These are phyloP conservation scores for Calcarisporium arbuscula DNA, from an alignment of 2,329 filamentous ascomycete genomes.

Conservation along the genomic window DNA sequence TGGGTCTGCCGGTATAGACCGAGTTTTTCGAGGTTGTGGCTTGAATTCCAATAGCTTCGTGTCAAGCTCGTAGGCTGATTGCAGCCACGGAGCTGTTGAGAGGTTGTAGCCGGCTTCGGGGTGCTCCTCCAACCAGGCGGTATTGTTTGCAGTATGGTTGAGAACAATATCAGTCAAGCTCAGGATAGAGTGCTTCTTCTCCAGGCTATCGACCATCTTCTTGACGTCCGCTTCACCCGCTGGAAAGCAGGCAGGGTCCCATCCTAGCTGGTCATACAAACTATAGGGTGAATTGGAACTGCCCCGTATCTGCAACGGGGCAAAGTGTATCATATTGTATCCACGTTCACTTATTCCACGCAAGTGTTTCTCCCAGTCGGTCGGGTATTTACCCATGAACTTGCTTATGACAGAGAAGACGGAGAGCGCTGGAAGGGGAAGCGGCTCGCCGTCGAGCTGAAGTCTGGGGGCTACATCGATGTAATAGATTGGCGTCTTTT, in stretches of 20 bases:
- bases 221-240: constrained; percentile 77
- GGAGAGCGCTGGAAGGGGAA: constrained; percentile 82
- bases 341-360: constrained; percentile 81
- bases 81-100: constrained; percentile 74
- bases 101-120: constrained; percentile 95
- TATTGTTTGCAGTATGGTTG: constrained; percentile 97
- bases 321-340: constrained; percentile 99
- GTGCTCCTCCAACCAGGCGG: constrained; percentile 86
- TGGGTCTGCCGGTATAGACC: constrained; percentile 72
- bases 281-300: constrained; percentile 96
- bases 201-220: constrained; percentile 71
- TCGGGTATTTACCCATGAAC: constrained; percentile 91
- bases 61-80: constrained; percentile 57
- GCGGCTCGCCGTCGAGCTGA: constrained; percentile 61
- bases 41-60: constrained; percentile 65
- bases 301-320: constrained; percentile 82
- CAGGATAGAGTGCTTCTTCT: constrained; percentile 76
- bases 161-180: constrained; percentile 94
- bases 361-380: constrained; percentile 85
- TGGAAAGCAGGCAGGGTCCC: constrained; percentile 77
- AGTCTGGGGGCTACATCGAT: constrained; percentile 87
- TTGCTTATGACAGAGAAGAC: constrained; percentile 95
- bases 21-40: constrained; percentile 62
- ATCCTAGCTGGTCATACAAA: constrained; percentile 83
- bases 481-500: constrained; percentile 75